phyloP scores from a whole-genome alignment of 345 rosid species.

The Eucalyptus dawsonii region DNA sequence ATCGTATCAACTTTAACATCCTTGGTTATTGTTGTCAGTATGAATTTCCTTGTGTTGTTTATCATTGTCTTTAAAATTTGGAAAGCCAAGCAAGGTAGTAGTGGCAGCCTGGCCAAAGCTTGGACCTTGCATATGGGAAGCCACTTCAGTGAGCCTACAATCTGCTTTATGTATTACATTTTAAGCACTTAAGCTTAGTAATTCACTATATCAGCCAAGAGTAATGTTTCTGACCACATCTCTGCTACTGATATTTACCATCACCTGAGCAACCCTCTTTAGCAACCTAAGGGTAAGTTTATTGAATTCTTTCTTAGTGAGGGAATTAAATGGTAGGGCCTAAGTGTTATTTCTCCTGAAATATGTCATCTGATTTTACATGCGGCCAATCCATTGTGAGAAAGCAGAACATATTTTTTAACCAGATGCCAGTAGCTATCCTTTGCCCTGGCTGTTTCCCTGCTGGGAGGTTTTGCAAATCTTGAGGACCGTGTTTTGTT shows the following conservation, averaged over 20 bases:
- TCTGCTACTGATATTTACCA: background rate
- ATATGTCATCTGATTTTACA: background rate
- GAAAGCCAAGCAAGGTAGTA: background rate
- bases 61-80: background rate
- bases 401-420: background rate
- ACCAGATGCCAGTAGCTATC: background rate
- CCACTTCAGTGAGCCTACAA: background rate
- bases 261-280: background rate
- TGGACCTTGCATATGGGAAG: background rate
- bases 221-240: background rate
- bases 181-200: too few relatives aligned
- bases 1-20: background rate
- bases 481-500: background rate
- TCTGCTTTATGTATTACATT: background rate
- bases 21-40: background rate
- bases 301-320: background rate
- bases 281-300: background rate
- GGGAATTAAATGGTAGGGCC: background rate
- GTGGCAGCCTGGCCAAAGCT: background rate
- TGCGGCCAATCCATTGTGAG: background rate
- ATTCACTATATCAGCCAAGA: background rate
- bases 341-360: background rate
- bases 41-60: background rate
- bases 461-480: background rate
- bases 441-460: background rate